Conservation (phyloP, 2,329 filamentous ascomycete genomes). For the Pseudogymnoascus sp. region DNA sequence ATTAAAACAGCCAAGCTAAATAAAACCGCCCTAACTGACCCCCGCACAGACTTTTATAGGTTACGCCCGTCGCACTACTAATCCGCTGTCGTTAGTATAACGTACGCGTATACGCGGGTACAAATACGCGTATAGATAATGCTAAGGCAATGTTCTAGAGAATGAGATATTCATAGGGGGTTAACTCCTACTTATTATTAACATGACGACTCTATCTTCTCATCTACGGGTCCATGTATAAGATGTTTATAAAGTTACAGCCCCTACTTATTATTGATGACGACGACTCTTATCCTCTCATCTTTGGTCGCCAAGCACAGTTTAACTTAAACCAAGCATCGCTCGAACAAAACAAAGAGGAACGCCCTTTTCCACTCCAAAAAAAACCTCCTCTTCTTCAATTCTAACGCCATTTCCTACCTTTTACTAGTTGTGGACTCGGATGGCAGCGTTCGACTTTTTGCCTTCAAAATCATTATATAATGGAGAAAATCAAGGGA, state of each 20-base stretch:
- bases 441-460: neutral
- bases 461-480: neutral
- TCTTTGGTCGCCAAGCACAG: too few species aligned
- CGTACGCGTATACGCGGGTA: neutral
- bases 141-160: neutral
- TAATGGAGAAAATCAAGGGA: neutral
- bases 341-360: neutral
- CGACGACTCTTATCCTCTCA: neutral
- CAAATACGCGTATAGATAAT: neutral
- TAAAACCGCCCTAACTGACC: too few species aligned
- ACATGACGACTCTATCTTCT: too few species aligned
- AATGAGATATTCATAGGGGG: neutral
- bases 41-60: neutral
- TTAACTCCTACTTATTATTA: too few species aligned
- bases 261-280: neutral
- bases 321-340: neutral
- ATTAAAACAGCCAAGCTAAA: too few species aligned
- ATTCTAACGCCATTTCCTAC: neutral
- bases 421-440: neutral
- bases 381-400: neutral
- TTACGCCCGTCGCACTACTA: neutral
- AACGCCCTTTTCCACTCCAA: neutral
- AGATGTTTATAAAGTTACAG: neutral
- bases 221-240: too few species aligned
- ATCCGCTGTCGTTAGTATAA: neutral